A percentile compares a stretch with the other conserved stretches of the same genome.
Conservation (phyloP, 2,329 filamentous ascomycete genomes). For the Talaromyces sp. region DNA sequence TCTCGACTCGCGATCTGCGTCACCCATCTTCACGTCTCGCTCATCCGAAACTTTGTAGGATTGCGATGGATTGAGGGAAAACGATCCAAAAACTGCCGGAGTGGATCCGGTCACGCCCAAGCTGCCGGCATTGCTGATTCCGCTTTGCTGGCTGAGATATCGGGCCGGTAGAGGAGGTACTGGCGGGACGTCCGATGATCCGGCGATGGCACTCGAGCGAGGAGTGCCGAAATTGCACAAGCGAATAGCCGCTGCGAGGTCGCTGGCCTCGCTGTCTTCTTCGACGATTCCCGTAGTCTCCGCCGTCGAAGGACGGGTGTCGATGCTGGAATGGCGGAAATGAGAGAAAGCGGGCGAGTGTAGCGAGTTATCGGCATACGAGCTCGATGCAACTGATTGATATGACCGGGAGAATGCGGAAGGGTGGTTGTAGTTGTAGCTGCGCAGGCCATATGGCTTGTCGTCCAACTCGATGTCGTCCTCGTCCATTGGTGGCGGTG, state of each 20-base stretch:
- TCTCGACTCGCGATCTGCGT: slow-evolving; percentile 47
- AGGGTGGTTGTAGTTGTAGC: slow-evolving; percentile 49
- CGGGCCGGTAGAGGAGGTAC: slow-evolving; percentile 82
- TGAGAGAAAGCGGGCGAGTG: slow-evolving; percentile 50
- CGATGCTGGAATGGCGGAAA: slow-evolving; percentile 70
- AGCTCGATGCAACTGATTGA: slow-evolving; percentile 63
- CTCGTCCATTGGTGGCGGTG: slow-evolving; percentile 76
- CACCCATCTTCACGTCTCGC: slow-evolving; percentile 66
- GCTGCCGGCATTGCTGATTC: slow-evolving; percentile 31
- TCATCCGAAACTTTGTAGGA: slow-evolving; percentile 49
- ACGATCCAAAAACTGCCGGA: slow-evolving; percentile 40
- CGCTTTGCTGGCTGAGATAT: slow-evolving; percentile 64
- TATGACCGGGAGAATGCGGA: slow-evolving; percentile 70
- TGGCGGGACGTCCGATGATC: slow-evolving; percentile 73
- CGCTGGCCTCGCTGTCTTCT: slow-evolving; percentile 80
- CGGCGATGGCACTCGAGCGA: slow-evolving; percentile 58
- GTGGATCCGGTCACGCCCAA: slow-evolving; percentile 31
- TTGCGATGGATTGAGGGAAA: slow-evolving; percentile 43
- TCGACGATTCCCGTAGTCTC: slow-evolving; percentile 70
- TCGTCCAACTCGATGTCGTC: slow-evolving; percentile 49
- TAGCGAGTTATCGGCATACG: slow-evolving; percentile 54
- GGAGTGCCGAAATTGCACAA: slow-evolving; percentile 84
- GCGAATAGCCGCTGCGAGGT: slow-evolving; percentile 85
- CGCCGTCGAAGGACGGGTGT: slow-evolving; percentile 73
- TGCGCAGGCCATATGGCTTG: slow-evolving; percentile 18